phyloP scores from a whole-genome alignment of 176 grass and related monocot species.

The Rhynchospora breviuscula region DNA sequence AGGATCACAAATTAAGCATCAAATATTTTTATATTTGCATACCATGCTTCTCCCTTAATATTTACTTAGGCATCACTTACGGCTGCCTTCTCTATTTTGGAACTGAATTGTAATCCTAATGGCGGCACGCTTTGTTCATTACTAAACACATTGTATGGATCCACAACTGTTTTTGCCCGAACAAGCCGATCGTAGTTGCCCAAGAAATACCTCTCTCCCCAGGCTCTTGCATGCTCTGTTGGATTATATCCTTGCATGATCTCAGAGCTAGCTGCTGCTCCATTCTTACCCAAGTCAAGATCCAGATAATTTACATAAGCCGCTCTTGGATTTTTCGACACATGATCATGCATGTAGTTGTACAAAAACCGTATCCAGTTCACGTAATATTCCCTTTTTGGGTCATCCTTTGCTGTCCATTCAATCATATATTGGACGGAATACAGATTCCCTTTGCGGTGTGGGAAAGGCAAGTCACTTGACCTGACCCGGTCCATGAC shows the following conservation, averaged over 20 bases:
- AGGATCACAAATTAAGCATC: background rate
- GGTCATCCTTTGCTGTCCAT: constrained; percentile 31
- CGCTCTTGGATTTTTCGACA: constrained; percentile 33
- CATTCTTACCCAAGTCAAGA: constrained; percentile 54
- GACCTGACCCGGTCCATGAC: constrained; percentile 46
- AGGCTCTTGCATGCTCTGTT: constrained; percentile 32
- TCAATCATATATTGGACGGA: constrained; percentile 49
- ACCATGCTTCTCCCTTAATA: background rate
- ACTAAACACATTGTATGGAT: constrained; percentile 58
- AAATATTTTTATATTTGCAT: background rate
- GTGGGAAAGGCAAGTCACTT: constrained; percentile 45
- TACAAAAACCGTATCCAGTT: constrained; percentile 49
- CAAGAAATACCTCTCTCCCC: constrained; percentile 64
- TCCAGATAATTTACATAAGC: constrained; percentile 83
- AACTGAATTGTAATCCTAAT: background rate
- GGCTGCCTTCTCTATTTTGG: background rate
- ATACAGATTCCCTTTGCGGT: constrained; percentile 59
- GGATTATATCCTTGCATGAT: background rate
- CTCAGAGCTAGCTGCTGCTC: background rate
- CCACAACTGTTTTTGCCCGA: constrained; percentile 40
- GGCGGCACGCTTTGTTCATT: constrained; percentile 65
- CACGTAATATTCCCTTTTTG: constrained; percentile 23
- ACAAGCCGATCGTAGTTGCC: constrained; percentile 59
- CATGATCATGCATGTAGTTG: constrained; percentile 32
- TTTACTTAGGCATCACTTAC: background rate